These are phyloP conservation scores for Ruellia speciosa DNA, from an alignment of 305 asterid species.

Conservation along the genomic window DNA sequence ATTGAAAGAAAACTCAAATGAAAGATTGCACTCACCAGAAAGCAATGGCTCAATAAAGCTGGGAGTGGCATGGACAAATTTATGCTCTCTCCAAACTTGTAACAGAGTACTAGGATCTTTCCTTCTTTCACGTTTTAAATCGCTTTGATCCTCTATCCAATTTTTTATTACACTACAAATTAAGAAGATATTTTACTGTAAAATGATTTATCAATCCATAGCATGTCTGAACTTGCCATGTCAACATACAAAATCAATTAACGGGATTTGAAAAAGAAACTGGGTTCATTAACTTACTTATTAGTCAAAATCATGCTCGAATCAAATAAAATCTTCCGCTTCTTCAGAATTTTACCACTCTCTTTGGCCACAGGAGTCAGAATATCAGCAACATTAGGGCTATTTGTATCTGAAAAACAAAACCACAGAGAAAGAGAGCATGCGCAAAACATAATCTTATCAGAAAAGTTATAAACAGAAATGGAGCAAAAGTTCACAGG, in stretches of 20 bases:
- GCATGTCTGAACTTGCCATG: not conserved
- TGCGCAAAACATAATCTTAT: conserved; percentile 12
- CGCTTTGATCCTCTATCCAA: conserved; percentile 40
- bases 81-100: conserved; percentile 46
- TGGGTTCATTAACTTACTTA: conserved; percentile 32
- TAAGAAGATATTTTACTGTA: conserved; percentile 7
- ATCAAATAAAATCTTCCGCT: conserved; percentile 50
- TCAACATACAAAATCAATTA: not conserved
- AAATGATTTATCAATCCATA: not conserved
- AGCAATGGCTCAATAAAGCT: conserved; percentile 54
- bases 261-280: not conserved
- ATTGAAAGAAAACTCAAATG: conserved; percentile 14
- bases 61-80: conserved; percentile 32
- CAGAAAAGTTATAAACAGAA: conserved; percentile 15
- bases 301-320: conserved; percentile 34
- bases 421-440: conserved; percentile 14
- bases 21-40: conserved; percentile 39
- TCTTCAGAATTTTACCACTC: conserved; percentile 37
- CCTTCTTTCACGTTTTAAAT: conserved; percentile 42
- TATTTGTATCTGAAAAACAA: conserved; percentile 24
- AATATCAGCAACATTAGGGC: conserved; percentile 35
- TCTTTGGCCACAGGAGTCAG: conserved; percentile 66
- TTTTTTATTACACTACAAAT: conserved; percentile 37
- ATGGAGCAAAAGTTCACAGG: conserved; percentile 2
- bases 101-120: conserved; percentile 35